Conservation (phyloP, 2,329 filamentous ascomycete genomes). For the Cladosporium austrohemisphaericum region DNA sequence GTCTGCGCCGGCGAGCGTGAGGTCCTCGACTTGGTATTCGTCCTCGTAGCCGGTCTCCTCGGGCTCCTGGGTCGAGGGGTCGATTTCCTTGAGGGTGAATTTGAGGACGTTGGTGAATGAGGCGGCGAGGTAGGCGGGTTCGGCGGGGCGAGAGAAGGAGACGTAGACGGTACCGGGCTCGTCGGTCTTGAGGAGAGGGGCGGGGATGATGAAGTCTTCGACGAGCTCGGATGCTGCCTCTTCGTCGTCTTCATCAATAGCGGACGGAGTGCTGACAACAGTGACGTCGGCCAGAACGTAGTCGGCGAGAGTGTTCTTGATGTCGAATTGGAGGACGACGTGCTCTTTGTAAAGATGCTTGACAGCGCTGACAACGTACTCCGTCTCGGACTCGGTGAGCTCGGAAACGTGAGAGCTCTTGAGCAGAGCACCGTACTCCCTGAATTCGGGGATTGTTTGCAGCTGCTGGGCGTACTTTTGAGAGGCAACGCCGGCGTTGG, state of each 20-base stretch:
- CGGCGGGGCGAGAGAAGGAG: slow-evolving; percentile 79
- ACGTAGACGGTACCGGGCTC: slow-evolving; percentile 93
- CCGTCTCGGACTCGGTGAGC: slow-evolving; percentile 93
- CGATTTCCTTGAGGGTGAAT: slow-evolving; percentile 97
- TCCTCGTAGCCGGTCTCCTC: slow-evolving; percentile 93
- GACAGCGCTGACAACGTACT: slow-evolving; percentile 89
- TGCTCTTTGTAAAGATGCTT: slow-evolving; percentile 99
- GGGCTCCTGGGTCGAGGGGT: slow-evolving; percentile 86
- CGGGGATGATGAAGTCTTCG: slow-evolving; percentile 91
- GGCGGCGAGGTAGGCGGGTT: slow-evolving; percentile 69
- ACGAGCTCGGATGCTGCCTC: slow-evolving; percentile 66
- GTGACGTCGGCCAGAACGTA: slow-evolving; percentile 88
- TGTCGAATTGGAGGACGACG: slow-evolving; percentile 90
- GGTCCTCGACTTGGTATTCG: slow-evolving; percentile 93
- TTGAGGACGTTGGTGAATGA: slow-evolving; percentile 91
- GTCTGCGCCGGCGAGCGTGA: slow-evolving; percentile 86
- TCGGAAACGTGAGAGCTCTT: slow-evolving; percentile 85
- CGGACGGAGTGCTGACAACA: slow-evolving; percentile 71
- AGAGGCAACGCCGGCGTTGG: slow-evolving; percentile 69
- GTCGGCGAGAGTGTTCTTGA: slow-evolving; percentile 93
- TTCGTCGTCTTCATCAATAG: slow-evolving; percentile 82
- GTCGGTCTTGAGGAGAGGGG: slow-evolving; percentile 74
- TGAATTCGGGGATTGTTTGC: slow-evolving; percentile 84
- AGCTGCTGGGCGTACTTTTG: slow-evolving; percentile 89
- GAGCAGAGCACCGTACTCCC: slow-evolving; percentile 81